Percentiles rank a stretch among this genome's conserved stretches.
These are phyloP conservation scores for Malassezia yamatoensis DNA, from an alignment of 1,284 basidiomycete genomes.

Conservation along the genomic window DNA sequence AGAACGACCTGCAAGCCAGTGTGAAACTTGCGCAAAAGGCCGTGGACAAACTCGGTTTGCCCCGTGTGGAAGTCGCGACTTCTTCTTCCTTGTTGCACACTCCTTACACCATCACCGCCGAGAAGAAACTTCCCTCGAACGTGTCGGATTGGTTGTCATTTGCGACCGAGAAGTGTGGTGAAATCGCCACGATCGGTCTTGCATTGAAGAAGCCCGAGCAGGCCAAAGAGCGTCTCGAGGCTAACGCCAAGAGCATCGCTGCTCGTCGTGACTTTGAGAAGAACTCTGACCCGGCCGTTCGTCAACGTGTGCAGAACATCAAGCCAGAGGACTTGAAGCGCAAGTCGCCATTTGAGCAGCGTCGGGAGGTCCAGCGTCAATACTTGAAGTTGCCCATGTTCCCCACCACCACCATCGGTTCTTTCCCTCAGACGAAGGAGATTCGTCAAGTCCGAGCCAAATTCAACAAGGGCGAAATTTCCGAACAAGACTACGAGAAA, in stretches of 20 bases:
- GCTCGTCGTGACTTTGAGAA: constrained; percentile 92
- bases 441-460: constrained; percentile 53
- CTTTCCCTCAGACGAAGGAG: constrained; percentile 94
- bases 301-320: constrained; percentile 87
- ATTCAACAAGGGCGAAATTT: constrained; percentile 80
- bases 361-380: constrained; percentile 80
- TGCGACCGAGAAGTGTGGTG: constrained; percentile 87
- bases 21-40: constrained; percentile 78
- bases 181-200: constrained; percentile 74
- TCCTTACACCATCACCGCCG: constrained; percentile 83
- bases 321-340: constrained; percentile 78
- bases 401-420: constrained; percentile 97
- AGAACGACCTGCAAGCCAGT: constrained; percentile 80
- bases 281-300: constrained; percentile 86
- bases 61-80: constrained; percentile 80
- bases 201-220: constrained; percentile 34
- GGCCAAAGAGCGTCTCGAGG: constrained; percentile 30
- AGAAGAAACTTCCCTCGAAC: constrained; percentile 80
- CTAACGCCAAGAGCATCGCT: constrained; percentile 79
- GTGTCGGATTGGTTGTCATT: constrained; percentile 99
- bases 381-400: constrained; percentile 86
- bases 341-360: constrained; percentile 76
- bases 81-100: constrained; percentile 98
- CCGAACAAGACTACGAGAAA: constrained; percentile 78
- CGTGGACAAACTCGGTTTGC: constrained; percentile 33